Evolutionary conservation across 108 stramenopile genomes (phyloP), one percentile per base, ranked within the genome.

Genomic region (Stephanodiscus triporus): DNA sequence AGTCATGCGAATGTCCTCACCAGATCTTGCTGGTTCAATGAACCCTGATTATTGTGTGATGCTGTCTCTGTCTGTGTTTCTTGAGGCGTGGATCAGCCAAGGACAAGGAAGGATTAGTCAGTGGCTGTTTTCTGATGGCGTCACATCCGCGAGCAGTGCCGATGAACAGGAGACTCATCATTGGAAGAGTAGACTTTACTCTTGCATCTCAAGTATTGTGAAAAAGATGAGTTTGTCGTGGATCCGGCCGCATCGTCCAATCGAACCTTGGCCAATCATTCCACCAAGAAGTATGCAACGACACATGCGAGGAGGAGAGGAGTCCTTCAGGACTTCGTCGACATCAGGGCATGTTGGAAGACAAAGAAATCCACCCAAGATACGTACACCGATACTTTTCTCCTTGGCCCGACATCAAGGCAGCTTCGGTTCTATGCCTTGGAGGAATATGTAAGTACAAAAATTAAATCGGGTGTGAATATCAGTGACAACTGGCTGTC

Each of bases 371-470:
- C 29, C 45, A 32, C 32, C 29, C 63, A 63, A 32, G 63, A 63
- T 26, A 40, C 23, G 63, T 63, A 63, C 45, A 32, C 63, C 45
- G 63, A 63, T 40, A 63, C 63, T 38, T 26, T n/a, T 24, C 45
- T 63, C 29, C 63, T 40, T 63, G 63, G 38, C 63, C 63, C 43
- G 63, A 63, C 63, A 63, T 63, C 63, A 63, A 40, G 36, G 45
- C 38, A 24, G 63, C 63, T 26, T 63, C 63, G 14, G 24, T 38
- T 26, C 66, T 68, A 22, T 68, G 66, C 29, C 22, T 68, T 23
- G 66, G 51, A 20, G 66, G 66, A 22, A 22, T 50, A 30, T 50
- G 42, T 19, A 50, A 54, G 66, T 68, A 68, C n/a, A 8, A 50
- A 68, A 50, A 51, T 68, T 47, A 68, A 68, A 32, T 50, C 22